These are phyloP conservation scores for Harringtonia aguacate DNA, from an alignment of 2,329 filamentous ascomycete species.

Conservation along the genomic window DNA sequence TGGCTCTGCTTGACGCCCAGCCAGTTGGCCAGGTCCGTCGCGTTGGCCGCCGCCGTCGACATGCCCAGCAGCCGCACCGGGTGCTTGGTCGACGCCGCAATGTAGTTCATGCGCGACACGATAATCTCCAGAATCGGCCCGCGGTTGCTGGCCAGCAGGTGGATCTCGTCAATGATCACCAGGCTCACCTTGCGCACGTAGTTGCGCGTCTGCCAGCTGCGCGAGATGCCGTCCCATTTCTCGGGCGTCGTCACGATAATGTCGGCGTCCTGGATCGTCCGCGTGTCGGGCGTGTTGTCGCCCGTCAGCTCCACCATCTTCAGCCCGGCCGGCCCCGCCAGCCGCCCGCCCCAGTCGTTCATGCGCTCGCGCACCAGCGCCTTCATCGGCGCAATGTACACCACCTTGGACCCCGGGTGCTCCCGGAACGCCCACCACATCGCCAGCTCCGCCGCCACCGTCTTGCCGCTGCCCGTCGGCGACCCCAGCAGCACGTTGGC, in stretches of 20 bases:
- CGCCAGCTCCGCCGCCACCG: slow-evolving; percentile 85
- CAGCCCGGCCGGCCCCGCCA: slow-evolving; percentile 73
- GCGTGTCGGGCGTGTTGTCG: slow-evolving; percentile 95
- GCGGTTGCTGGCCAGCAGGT: slow-evolving; percentile 89
- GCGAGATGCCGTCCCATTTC: slow-evolving; percentile 99
- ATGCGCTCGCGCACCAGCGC: slow-evolving; percentile 93
- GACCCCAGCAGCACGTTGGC: slow-evolving; percentile 91
- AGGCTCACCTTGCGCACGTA: slow-evolving; percentile 92
- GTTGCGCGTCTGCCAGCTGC: slow-evolving; percentile 95
- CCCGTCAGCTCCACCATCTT: slow-evolving; percentile 86
- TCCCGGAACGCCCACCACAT: slow-evolving; percentile 99
- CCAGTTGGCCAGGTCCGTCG: slow-evolving; percentile 90
- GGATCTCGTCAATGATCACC: slow-evolving; percentile 98
- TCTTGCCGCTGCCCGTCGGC: slow-evolving; percentile 95
- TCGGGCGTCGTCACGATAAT: slow-evolving; percentile 99
- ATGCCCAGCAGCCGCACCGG: slow-evolving; percentile 90
- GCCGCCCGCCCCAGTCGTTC: slow-evolving; percentile 80
- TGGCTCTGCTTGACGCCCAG: slow-evolving; percentile 74
- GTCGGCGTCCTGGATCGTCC: slow-evolving; percentile 90
- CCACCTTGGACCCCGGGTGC: slow-evolving; percentile 88
- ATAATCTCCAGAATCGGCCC: slow-evolving; percentile 98
- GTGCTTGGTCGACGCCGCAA: slow-evolving; percentile 84
- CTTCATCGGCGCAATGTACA: slow-evolving; percentile 99
- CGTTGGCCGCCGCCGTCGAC: slow-evolving; percentile 97
- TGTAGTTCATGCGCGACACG: slow-evolving; percentile 92